A percentile compares a stretch with the other conserved stretches of the same genome.
phyloP scores from a whole-genome alignment of 805 yeast species.

The Candida hispaniensis region DNA sequence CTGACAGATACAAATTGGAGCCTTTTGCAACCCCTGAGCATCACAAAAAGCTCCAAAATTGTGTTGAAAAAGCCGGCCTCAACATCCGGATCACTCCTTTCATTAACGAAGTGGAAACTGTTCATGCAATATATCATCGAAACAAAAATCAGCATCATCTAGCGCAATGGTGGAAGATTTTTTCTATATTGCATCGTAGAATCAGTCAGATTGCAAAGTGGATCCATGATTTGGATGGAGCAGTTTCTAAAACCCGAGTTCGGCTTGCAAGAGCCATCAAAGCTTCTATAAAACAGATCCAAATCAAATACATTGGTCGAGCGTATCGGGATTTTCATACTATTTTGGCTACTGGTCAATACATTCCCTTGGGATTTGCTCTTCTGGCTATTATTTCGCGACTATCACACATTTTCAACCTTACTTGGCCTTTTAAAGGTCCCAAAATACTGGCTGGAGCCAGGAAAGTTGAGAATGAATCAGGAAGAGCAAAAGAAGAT shows the following conservation, averaged over 20 bases:
- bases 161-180: conserved; percentile 65
- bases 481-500: conserved; percentile 1
- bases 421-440: conserved; percentile 18
- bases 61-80: conserved; percentile 14
- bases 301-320: conserved; percentile 32
- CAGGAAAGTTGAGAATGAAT: conserved; percentile 6
- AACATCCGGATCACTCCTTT: conserved; percentile 17
- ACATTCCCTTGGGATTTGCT: conserved; percentile 60
- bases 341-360: conserved; percentile 65
- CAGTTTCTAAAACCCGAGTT: conserved; percentile 2
- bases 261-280: conserved; percentile 17
- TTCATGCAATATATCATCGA: conserved; percentile 58
- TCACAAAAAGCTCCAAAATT: conserved; percentile 17
- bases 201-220: conserved; percentile 17
- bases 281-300: conserved; percentile 27
- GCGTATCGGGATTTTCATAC: conserved; percentile 55
- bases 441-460: conserved; percentile 13
- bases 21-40: conserved; percentile 17
- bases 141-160: conserved; percentile 67
- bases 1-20: conserved; percentile 6
- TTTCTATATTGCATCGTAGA: conserved; percentile 51
- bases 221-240: conserved; percentile 1
- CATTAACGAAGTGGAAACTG: conserved; percentile 29
- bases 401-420: too few relatives aligned
- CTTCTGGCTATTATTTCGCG: conserved; percentile 47